Conservation (phyloP, 805 yeast genomes). For the Citeromyces matritensis region DNA sequence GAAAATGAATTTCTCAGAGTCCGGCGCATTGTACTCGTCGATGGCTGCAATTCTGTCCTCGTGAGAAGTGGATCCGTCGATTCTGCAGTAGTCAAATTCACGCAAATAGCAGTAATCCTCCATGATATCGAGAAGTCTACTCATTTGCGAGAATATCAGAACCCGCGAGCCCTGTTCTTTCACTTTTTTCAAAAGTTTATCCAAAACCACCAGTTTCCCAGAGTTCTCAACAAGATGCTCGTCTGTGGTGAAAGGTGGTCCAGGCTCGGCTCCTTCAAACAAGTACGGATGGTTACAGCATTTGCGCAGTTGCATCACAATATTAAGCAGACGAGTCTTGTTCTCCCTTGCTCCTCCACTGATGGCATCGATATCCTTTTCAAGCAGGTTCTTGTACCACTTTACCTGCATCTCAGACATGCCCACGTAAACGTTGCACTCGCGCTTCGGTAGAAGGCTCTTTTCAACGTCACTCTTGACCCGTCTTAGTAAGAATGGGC, state of each 20-base stretch:
- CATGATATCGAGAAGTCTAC: conserved; percentile 65
- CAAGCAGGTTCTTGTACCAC: conserved; percentile 40
- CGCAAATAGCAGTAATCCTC: conserved; percentile 55
- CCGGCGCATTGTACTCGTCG: conserved; percentile 71
- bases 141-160: conserved; percentile 78
- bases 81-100: conserved; percentile 31
- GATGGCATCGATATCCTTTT: conserved; percentile 26
- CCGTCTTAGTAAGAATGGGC: conserved; percentile 78
- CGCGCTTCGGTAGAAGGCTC: conserved; percentile 77
- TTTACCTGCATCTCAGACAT: conserved; percentile 65
- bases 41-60: conserved; percentile 53
- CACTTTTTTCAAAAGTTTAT: conserved; percentile 53
- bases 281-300: conserved; percentile 86
- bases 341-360: conserved; percentile 89
- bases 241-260: conserved; percentile 60
- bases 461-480: conserved; percentile 63
- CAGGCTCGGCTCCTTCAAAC: conserved; percentile 70
- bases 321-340: conserved; percentile 78
- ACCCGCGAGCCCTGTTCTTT: conserved; percentile 47
- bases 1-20: conserved; percentile 49
- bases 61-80: conserved; percentile 67
- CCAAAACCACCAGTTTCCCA: conserved; percentile 57
- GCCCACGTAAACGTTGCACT: conserved; percentile 66
- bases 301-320: conserved; percentile 86
- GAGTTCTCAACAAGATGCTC: conserved; percentile 31